Conservation (phyloP, 2,329 filamentous ascomycete species). For the Gliomastix tumulicola region DNA sequence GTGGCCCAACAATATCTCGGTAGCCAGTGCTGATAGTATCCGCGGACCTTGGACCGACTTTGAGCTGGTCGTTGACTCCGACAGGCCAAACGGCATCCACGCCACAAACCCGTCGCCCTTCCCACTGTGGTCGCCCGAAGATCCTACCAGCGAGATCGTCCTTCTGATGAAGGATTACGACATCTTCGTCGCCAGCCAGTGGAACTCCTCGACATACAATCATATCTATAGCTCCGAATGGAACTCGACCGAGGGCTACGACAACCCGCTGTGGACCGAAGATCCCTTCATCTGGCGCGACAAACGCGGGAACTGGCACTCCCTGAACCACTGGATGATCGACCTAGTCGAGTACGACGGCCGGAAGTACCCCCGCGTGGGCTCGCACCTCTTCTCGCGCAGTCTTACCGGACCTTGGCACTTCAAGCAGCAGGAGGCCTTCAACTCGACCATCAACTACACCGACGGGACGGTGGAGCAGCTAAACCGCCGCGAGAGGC, state of each 20-base stretch:
- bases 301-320: conserved; percentile 21
- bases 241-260: conserved; percentile 20
- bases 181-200: conserved; percentile 16
- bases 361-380: conserved; percentile 14
- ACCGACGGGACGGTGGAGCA: conserved; percentile 29
- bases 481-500: conserved; percentile 36
- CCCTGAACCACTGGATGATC: conserved; percentile 20
- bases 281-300: conserved; percentile 25
- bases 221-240: conserved; percentile 16
- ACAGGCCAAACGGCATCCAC: neutral
- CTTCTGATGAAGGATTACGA: conserved; percentile 25
- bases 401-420: conserved; percentile 18
- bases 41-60: conserved; percentile 1
- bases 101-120: conserved; percentile 29
- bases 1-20: conserved; percentile 11
- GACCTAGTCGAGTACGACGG: conserved; percentile 12
- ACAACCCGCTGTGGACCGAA: no score
- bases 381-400: conserved; percentile 18
- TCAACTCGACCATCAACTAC: conserved; percentile 17
- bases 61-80: neutral
- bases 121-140: conserved; percentile 18
- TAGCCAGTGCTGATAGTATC: conserved; percentile 3
- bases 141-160: conserved; percentile 18
- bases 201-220: neutral
- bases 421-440: conserved; percentile 16